Base-by-base conservation (phyloP, 768 basidiomycete species). In the Boletus barrowsii region DNA sequence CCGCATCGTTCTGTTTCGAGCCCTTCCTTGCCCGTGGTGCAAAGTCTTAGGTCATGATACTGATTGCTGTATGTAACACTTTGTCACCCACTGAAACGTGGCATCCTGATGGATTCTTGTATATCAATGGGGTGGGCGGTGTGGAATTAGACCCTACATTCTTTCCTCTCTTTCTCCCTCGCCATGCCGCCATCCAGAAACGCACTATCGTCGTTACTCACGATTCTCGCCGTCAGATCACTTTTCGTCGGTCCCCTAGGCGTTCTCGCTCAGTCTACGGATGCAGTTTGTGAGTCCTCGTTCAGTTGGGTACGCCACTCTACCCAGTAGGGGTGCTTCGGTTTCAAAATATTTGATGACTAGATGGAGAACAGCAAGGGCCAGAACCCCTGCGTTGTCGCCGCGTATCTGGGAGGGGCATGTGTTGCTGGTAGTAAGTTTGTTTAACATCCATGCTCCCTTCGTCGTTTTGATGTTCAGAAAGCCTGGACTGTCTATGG, bases 331-430 rank as follows among this genome's bases (percentile, higher is more conserved):
- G 6, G 18, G 4, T 17, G 15, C 40, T 20, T 44, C 36, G 9
- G 33, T 29, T n/a, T 53, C 14, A 35, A 57, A 13, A 10, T 40
- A 14, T 44, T 49, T 43, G 4, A 33, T 39, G 48, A 32, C 14
- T 24, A 70, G 68, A 68, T 72, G 69, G 14, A 43, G 46, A 83
- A 83, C 54, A 78, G 78, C 24, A 70, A 72, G 49, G 64, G 66
- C 43, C 74, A 82, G 55, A 77, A 67, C 20, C 79, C 80, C n/a
- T 82, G 80, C 56, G 40, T 72, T 18, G 65, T 82, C 20, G 68
- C 78, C 11, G 74, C 79, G 2, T 74, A 73, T 39, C 63, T 81
- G 2, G 60, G 76, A 37, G 69, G 75, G 20, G 71, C 72, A 1
- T 82, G 80, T 46, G 71, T 60, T 48, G 68, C 64, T 43, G 74